These are phyloP conservation scores for Gossypium mustelinum DNA, from an alignment of 345 rosid species.

Conservation along the genomic window DNA sequence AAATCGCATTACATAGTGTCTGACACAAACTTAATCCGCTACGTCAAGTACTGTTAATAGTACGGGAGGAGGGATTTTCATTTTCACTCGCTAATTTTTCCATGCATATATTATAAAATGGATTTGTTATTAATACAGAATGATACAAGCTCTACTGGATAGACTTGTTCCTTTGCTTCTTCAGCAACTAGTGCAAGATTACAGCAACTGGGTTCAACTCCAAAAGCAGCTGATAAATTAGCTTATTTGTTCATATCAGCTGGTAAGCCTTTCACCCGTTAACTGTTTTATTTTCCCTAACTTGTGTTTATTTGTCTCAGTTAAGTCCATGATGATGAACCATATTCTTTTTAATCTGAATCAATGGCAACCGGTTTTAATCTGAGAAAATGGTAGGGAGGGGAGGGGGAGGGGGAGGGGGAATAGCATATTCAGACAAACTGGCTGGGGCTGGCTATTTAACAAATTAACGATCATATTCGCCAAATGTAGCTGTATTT, in stretches of 20 bases:
- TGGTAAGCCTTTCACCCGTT: neutral
- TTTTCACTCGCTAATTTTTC: neutral
- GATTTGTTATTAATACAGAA: constrained; percentile 38
- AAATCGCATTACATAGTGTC: too few species aligned
- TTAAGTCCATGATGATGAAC: neutral
- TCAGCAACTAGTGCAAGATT: constrained; percentile 60
- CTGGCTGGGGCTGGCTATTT: neutral
- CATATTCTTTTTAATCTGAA: neutral
- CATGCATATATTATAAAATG: constrained; percentile 1
- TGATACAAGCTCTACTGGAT: constrained; percentile 79
- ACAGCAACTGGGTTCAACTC: constrained; percentile 50
- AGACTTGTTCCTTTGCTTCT: constrained; percentile 60
- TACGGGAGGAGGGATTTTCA: neutral
- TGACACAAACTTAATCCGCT: neutral
- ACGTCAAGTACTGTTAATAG: neutral
- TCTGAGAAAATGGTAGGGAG: too few species aligned
- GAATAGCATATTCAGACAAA: neutral
- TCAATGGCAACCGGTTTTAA: neutral
- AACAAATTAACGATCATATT: too few species aligned
- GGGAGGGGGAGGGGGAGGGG: neutral
- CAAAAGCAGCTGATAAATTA: constrained; percentile 18
- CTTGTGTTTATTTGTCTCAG: neutral
- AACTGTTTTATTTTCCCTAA: neutral
- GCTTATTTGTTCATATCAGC: neutral
- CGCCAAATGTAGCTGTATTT: too few species aligned